Conservation (phyloP, 768 basidiomycete species). For the Lyophyllum semitale region DNA sequence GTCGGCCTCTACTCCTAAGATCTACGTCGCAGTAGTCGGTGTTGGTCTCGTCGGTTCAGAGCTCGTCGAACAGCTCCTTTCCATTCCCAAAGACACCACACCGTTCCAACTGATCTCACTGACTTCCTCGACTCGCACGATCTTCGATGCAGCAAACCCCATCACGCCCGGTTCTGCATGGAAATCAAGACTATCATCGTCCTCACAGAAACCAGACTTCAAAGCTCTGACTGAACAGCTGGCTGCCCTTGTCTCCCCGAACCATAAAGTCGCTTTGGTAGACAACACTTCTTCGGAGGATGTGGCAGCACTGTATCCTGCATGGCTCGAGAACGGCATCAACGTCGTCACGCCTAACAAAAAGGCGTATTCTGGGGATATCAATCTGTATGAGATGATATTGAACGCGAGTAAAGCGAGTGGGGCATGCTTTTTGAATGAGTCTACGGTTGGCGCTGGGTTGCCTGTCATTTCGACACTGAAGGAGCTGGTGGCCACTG, state of each 20-base stretch:
- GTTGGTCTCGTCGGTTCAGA: conserved; percentile 92
- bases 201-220: conserved; percentile 50
- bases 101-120: conserved; percentile 70
- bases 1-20: conserved; percentile 21
- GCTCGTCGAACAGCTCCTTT: conserved; percentile 78
- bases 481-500: conserved; percentile 89
- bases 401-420: conserved; percentile 55
- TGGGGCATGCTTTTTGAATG: conserved; percentile 75
- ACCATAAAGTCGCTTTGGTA: conserved; percentile 67
- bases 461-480: conserved; percentile 90
- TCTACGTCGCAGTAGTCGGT: conserved; percentile 81
- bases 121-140: conserved; percentile 62
- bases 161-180: conserved; percentile 35
- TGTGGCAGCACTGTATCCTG: conserved; percentile 81
- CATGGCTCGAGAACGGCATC: conserved; percentile 75
- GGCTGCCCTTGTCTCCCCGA: conserved; percentile 43
- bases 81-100: conserved; percentile 54
- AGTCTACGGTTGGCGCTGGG: conserved; percentile 95
- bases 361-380: conserved; percentile 85
- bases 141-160: conserved; percentile 51
- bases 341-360: conserved; percentile 97
- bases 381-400: conserved; percentile 70
- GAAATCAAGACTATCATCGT: conserved; percentile 39
- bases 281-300: conserved; percentile 91
- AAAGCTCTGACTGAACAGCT: conserved; percentile 47